Base-by-base conservation (phyloP, 163 green algal species). In the Prototheca wickerhamii region DNA sequence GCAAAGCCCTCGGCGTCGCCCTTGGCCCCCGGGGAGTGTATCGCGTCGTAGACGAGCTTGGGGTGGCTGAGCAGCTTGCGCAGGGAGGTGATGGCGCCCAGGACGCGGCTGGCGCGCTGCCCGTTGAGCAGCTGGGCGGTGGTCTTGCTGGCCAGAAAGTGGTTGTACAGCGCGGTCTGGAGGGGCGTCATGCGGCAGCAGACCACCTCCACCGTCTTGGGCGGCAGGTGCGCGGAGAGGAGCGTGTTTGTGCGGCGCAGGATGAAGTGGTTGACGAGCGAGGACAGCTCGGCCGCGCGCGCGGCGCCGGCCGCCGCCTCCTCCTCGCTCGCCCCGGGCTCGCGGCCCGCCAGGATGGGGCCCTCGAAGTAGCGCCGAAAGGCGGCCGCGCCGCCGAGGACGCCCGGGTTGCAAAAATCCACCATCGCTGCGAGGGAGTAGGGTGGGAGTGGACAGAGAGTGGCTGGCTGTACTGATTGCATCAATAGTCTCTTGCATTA, bases 31-130 rank as follows among this genome's bases (percentile, higher is more conserved):
- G 57, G 57, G 58, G 60, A 56, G 56, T 86, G 42, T 33, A 89
- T 64, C 29, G 60, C 67, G 68, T 95, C 89, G 65, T 91, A 92
- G 51, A 92, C 89, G 30, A 95, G 76, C 55, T 98, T 98, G 10
- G 94, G 94, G 80, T 99, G 94, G 84, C 97, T 98, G 87, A 92
- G 96, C 59, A 99, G 87, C 86, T 99, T 99, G 71, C 95, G 94
- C 7, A 99, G 79, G 0, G 77, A 80, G 26, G 86, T 97, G 82
- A 99, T 98, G 70, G 90, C 92, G 6, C 83, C 80, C 43, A 99
- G 87, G 30, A 96, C 91, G 5, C 77, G 67, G 2, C 79, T 73
- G 61, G 78, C 75, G 34, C 65, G 63, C 15, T 79, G 68, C 18
- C 40, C 65, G 44, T 80, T 70, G 40, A 96, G 76, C 58, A 93